These are phyloP conservation scores for Eutypa lata DNA, from an alignment of 2,329 filamentous ascomycete genomes.

Conservation along the genomic window DNA sequence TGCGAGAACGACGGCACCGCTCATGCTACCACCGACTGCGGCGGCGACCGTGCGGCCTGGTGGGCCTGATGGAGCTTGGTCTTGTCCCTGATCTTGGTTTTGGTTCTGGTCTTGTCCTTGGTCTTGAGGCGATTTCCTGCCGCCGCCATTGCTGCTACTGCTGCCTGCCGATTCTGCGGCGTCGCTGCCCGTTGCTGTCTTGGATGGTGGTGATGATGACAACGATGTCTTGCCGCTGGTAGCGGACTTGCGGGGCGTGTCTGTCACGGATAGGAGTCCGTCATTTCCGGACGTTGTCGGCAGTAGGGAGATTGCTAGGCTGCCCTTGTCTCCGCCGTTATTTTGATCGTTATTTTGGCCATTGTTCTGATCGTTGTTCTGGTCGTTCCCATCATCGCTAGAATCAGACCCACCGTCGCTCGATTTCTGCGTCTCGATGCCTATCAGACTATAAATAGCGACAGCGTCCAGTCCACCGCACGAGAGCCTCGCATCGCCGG, in stretches of 20 bases:
- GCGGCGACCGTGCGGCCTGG: slow-evolving; percentile 13
- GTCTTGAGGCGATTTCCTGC: too few relatives aligned
- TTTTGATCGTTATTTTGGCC: not conserved
- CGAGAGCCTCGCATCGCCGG: slow-evolving; percentile 16
- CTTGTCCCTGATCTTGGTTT: slow-evolving; percentile 1
- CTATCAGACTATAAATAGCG: slow-evolving; percentile 17
- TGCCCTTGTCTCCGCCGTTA: too few relatives aligned
- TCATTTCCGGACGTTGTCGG: not conserved
- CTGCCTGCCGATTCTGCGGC: too few relatives aligned
- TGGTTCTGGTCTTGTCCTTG: too few relatives aligned
- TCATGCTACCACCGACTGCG: slow-evolving; percentile 22
- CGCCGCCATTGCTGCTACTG: too few relatives aligned
- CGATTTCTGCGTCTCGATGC: not conserved
- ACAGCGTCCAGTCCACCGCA: slow-evolving; percentile 21
- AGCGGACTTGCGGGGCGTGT: not conserved
- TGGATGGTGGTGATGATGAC: too few relatives aligned
- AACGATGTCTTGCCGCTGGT: too few relatives aligned
- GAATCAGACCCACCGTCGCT: not conserved
- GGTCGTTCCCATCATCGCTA: not conserved
- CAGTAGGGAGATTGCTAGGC: not conserved
- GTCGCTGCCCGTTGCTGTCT: too few relatives aligned
- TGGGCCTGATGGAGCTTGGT: slow-evolving; percentile 5
- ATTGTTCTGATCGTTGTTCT: not conserved
- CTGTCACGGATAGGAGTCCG: not conserved
- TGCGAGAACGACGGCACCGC: slow-evolving; percentile 18